Conservation (phyloP, 345 rosid genomes). For the Populus nigra region DNA sequence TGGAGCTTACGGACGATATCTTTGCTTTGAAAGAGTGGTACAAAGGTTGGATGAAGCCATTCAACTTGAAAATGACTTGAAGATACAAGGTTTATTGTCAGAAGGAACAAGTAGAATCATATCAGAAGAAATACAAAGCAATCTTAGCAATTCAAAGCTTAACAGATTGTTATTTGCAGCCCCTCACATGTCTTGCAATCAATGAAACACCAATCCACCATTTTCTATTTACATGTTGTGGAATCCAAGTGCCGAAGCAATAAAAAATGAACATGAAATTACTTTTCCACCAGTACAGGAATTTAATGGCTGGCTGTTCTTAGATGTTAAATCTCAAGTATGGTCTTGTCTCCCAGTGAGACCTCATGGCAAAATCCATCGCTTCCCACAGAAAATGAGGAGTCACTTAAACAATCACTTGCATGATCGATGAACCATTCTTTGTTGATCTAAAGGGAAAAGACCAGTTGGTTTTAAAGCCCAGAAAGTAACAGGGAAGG, state of each 20-base stretch:
- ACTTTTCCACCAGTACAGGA: too few relatives aligned
- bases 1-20: slow-evolving; percentile 38
- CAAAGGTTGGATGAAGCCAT: slow-evolving; percentile 22
- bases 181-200: slow-evolving; percentile 23
- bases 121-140: slow-evolving; percentile 17
- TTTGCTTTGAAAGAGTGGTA: slow-evolving; percentile 31
- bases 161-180: slow-evolving; percentile 18
- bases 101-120: slow-evolving; percentile 7
- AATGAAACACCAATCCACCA: background rate
- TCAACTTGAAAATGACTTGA: slow-evolving; percentile 27
- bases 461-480: too few relatives aligned
- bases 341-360: too few relatives aligned
- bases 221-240: background rate
- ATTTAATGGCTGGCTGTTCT: too few relatives aligned
- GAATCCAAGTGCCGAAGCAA: too few relatives aligned
- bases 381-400: too few relatives aligned
- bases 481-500: background rate
- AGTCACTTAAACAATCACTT: too few relatives aligned
- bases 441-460: too few relatives aligned
- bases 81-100: slow-evolving; percentile 14
- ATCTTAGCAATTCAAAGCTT: slow-evolving; percentile 31
- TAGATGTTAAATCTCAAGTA: too few relatives aligned
- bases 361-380: too few relatives aligned
- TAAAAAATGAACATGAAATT: too few relatives aligned
- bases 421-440: too few relatives aligned